Evolutionary conservation across 345 rosid species (phyloP).

Genomic region (Rhodamnia rubescens): DNA sequence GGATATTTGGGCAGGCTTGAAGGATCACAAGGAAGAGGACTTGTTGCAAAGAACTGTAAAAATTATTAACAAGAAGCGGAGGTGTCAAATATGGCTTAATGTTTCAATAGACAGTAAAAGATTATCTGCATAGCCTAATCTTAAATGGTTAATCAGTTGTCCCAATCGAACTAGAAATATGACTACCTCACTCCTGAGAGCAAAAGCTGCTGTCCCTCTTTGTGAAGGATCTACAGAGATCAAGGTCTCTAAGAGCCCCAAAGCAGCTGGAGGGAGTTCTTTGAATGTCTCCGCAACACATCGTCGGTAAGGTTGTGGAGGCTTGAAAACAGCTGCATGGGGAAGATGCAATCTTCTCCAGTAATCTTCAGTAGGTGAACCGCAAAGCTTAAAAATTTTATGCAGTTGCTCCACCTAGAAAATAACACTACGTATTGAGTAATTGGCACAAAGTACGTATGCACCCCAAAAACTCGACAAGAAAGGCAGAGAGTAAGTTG

Average conservation of each 20-base stretch:
- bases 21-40: conserved; percentile 86
- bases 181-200: conserved; percentile 74
- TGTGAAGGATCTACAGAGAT: conserved; percentile 70
- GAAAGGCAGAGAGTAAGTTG: not conserved
- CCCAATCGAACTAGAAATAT: not conserved
- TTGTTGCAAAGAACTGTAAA: conserved; percentile 55
- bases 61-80: not conserved
- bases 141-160: not conserved
- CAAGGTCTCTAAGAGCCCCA: conserved; percentile 63
- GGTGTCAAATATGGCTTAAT: not conserved
- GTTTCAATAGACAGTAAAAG: not conserved
- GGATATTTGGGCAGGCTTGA: conserved; percentile 89
- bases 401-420: conserved; percentile 88
- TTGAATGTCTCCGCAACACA: conserved; percentile 58
- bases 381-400: conserved; percentile 87
- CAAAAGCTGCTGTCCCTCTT: conserved; percentile 71
- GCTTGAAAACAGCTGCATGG: conserved; percentile 60
- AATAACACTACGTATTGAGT: not conserved
- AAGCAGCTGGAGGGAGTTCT: conserved; percentile 46
- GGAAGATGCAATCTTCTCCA: conserved; percentile 69
- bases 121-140: not conserved
- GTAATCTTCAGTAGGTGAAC: conserved; percentile 78
- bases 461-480: not conserved
- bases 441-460: not conserved
- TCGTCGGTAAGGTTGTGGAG: conserved; percentile 63